phyloP scores from a whole-genome alignment of 2,329 filamentous ascomycete genomes.

The Verticillium nonalfalfae region DNA sequence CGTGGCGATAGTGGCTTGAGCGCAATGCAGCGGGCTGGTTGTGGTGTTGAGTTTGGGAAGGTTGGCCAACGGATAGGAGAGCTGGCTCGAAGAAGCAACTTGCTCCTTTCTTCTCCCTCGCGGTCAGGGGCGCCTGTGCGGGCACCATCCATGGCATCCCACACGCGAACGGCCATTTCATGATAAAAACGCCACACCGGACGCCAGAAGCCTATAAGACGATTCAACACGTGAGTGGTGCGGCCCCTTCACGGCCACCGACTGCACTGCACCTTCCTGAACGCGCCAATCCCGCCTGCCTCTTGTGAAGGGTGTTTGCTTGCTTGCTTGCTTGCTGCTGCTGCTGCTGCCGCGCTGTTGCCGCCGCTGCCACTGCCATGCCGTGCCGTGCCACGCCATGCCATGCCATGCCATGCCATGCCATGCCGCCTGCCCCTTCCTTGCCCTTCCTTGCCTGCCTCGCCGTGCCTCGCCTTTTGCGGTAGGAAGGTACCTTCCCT shows the following conservation, averaged over 20 bases:
- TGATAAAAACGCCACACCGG: neutral
- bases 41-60: neutral
- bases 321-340: neutral
- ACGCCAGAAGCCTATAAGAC: neutral
- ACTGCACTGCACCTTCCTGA: neutral
- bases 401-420: too few species aligned
- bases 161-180: neutral
- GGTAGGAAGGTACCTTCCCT: too few species aligned
- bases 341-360: neutral
- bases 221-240: neutral
- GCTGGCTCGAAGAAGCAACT: neutral
- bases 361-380: neutral
- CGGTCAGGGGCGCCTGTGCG: neutral
- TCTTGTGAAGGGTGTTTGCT: neutral
- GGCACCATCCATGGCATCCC: neutral
- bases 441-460: neutral
- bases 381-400: neutral
- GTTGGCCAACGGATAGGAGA: neutral
- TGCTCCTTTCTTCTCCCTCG: neutral
- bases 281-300: neutral
- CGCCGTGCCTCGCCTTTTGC: neutral
- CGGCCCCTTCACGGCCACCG: neutral
- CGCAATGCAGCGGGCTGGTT: neutral
- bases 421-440: neutral
- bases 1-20: neutral